A percentile compares a stretch with the other conserved stretches of the same genome.
Conservation (phyloP, 116 monocot genomes). For the Trichopus zeylanicus region DNA sequence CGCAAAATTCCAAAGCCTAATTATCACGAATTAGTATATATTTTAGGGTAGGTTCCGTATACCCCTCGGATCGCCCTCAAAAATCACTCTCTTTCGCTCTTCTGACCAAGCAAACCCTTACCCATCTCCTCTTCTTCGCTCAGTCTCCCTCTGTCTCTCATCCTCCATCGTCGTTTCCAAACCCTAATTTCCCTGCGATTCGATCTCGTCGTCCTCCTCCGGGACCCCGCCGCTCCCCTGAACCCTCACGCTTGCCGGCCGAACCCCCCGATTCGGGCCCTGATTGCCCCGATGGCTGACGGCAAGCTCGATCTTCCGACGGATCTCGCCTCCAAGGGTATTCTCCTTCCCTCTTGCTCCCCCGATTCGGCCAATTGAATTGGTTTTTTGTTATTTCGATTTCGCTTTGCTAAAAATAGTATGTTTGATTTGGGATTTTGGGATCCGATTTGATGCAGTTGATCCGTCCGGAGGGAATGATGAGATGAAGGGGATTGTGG, state of each 20-base stretch:
- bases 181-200: not conserved
- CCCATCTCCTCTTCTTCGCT: not conserved
- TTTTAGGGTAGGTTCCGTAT: too few species aligned
- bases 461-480: slow-evolving; percentile 5
- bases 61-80: too few species aligned
- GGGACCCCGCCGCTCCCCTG: not conserved
- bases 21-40: too few species aligned
- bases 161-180: not conserved
- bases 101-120: slow-evolving; percentile 7
- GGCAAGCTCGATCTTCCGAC: slow-evolving; percentile 29
- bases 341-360: not conserved
- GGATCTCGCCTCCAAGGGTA: slow-evolving; percentile 12
- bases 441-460: too few species aligned
- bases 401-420: too few species aligned
- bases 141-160: not conserved
- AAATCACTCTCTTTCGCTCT: slow-evolving; percentile 4
- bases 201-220: not conserved
- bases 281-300: slow-evolving; percentile 26
- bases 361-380: not conserved
- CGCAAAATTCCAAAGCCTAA: too few species aligned
- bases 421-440: too few species aligned
- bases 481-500: slow-evolving; percentile 9
- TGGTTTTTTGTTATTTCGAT: not conserved
- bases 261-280: too few species aligned
- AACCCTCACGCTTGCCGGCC: too few species aligned